These are phyloP conservation scores for Hypoxylon crocopeplum DNA, from an alignment of 495 filamentous ascomycete genomes.

Conservation along the genomic window DNA sequence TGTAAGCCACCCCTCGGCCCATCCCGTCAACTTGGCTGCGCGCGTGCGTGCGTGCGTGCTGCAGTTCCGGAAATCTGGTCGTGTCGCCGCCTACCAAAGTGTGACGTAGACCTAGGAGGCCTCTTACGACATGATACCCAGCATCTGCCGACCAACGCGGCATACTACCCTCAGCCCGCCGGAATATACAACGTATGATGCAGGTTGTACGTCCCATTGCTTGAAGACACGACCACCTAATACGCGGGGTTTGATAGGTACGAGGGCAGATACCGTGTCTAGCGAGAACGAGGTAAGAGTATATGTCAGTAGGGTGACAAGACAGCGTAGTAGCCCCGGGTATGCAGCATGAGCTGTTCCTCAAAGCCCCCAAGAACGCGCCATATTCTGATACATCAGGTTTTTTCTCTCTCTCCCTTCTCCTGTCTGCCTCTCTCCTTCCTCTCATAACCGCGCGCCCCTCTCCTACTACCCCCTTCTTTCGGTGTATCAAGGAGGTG, in stretches of 20 bases:
- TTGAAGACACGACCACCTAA: conserved; percentile 6
- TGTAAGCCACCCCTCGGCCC: not conserved
- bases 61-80: conserved; percentile 1
- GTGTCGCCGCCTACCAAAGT: conserved; percentile 10
- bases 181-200: conserved; percentile 20
- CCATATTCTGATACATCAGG: conserved; percentile 33
- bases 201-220: conserved; percentile 9
- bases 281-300: conserved; percentile 3
- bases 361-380: conserved; percentile 30
- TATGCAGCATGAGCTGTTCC: conserved; percentile 34
- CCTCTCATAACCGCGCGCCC: not conserved
- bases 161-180: conserved; percentile 13
- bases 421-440: not conserved
- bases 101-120: conserved; percentile 22
- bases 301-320: conserved; percentile 29
- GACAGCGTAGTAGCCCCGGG: conserved; percentile 31
- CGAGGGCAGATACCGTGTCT: conserved; percentile 17
- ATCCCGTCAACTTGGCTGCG: conserved; percentile 10
- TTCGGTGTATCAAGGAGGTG: conserved; percentile 30
- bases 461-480: not conserved
- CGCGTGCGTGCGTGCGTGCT: not conserved
- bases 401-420: not conserved
- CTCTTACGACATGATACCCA: conserved; percentile 16
- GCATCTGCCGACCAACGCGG: conserved; percentile 24
- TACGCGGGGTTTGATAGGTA: conserved; percentile 18